Conservation (phyloP, 1,139 yeast genomes). For the Geotrichum bryndzae region DNA sequence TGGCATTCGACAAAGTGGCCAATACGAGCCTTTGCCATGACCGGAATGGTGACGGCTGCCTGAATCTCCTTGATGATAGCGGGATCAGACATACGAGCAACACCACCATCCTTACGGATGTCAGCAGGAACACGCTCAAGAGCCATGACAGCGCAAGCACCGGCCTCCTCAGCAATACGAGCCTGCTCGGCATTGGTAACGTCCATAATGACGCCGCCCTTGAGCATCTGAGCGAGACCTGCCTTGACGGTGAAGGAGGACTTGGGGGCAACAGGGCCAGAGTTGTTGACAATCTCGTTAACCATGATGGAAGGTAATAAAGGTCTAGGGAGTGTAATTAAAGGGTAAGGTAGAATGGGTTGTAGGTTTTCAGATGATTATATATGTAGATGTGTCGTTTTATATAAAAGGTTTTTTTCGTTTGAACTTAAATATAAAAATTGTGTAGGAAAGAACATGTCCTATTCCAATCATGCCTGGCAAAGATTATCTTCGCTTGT, state of each 20-base stretch:
- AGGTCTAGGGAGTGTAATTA: too few relatives aligned
- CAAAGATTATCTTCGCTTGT: too few relatives aligned
- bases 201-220: slow-evolving; percentile 68
- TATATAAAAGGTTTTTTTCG: too few relatives aligned
- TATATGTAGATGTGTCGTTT: too few relatives aligned
- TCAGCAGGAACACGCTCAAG: slow-evolving; percentile 83
- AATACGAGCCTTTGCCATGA: slow-evolving; percentile 84
- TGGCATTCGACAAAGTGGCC: slow-evolving; percentile 86
- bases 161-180: slow-evolving; percentile 70
- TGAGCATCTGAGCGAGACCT: slow-evolving; percentile 84
- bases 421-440: too few relatives aligned
- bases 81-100: slow-evolving; percentile 86
- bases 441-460: too few relatives aligned
- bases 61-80: slow-evolving; percentile 71
- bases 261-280: too few relatives aligned
- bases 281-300: too few relatives aligned
- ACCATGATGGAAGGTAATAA: too few relatives aligned
- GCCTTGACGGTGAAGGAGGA: slow-evolving; percentile 45
- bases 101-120: slow-evolving; percentile 77
- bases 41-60: slow-evolving; percentile 50
- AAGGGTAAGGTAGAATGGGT: too few relatives aligned
- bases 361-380: too few relatives aligned
- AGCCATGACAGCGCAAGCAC: slow-evolving; percentile 91
- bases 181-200: slow-evolving; percentile 58
- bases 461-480: too few relatives aligned